A percentile compares a stretch with the other conserved stretches of the same genome.
Conservation (phyloP, 345 rosid genomes). For the Aethionema arabicum region DNA sequence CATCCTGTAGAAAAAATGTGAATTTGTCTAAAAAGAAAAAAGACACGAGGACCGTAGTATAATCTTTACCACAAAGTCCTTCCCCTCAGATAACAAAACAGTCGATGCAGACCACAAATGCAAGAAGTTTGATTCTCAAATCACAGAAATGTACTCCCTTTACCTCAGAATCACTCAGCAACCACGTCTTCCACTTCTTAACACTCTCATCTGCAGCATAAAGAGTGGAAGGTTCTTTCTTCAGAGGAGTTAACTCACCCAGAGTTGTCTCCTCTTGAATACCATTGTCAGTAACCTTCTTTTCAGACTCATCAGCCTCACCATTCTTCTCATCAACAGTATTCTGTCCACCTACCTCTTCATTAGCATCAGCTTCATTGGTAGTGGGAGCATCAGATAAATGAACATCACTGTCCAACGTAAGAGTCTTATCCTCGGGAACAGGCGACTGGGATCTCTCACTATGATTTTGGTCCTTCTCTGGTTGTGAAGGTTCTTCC, state of each 20-base stretch:
- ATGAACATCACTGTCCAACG: slow-evolving; percentile 46
- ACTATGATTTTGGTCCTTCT: slow-evolving; percentile 28
- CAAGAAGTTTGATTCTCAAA: not conserved
- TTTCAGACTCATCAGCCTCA: slow-evolving; percentile 24
- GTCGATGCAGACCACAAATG: not conserved
- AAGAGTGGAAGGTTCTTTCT: slow-evolving; percentile 36
- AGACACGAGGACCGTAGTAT: not conserved
- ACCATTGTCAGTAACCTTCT: slow-evolving; percentile 17
- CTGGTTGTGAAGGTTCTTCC: slow-evolving; percentile 29
- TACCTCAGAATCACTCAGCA: slow-evolving; percentile 69
- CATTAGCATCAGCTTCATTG: slow-evolving; percentile 18
- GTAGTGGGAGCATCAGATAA: slow-evolving; percentile 34
- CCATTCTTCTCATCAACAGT: slow-evolving; percentile 19
- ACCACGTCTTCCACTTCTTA: slow-evolving; percentile 57
- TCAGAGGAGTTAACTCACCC: slow-evolving; percentile 28
- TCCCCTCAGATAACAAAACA: not conserved
- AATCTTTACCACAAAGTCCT: not conserved
- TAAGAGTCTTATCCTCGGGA: slow-evolving; percentile 39
- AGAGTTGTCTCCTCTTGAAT: slow-evolving; percentile 23
- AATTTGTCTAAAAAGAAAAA: slow-evolving; percentile 7
- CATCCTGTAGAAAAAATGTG: slow-evolving; percentile 46
- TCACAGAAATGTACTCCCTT: not conserved
- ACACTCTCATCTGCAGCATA: slow-evolving; percentile 39
- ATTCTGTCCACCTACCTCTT: slow-evolving; percentile 12
- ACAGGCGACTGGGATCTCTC: slow-evolving; percentile 31